Conservation (phyloP, 768 basidiomycete species). For the Russula earlei region DNA sequence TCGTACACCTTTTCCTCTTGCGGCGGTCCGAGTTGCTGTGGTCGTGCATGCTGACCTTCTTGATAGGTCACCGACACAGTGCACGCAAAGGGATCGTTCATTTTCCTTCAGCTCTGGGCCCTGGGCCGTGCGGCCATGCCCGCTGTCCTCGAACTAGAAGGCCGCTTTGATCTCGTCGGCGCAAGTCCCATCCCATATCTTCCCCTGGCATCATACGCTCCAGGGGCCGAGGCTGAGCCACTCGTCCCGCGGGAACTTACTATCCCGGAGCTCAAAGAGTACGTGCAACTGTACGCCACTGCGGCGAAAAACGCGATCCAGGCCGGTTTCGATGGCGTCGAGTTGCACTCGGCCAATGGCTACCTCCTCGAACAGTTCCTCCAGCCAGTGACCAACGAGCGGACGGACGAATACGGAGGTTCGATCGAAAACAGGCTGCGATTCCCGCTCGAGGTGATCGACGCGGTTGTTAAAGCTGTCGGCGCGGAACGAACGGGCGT, state of each 20-base stretch:
- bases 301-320: slow-evolving; percentile 31
- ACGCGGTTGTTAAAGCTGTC: slow-evolving; percentile 29
- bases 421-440: slow-evolving; percentile 34
- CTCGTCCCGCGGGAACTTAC: slow-evolving; percentile 23
- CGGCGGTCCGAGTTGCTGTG: too few relatives aligned
- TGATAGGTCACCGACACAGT: slow-evolving; percentile 47
- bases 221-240: not conserved
- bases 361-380: slow-evolving; percentile 31
- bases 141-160: slow-evolving; percentile 30
- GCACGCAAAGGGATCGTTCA: slow-evolving; percentile 42
- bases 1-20: not conserved
- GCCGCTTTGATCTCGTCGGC: slow-evolving; percentile 20
- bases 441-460: slow-evolving; percentile 32
- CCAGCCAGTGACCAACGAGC: slow-evolving; percentile 28
- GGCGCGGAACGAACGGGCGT: slow-evolving; percentile 33
- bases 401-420: slow-evolving; percentile 40
- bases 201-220: too few relatives aligned
- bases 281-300: slow-evolving; percentile 22
- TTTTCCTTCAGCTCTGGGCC: slow-evolving; percentile 52
- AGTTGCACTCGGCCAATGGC: slow-evolving; percentile 26
- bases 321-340: slow-evolving; percentile 36
- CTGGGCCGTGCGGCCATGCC: slow-evolving; percentile 36
- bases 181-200: slow-evolving; percentile 24
- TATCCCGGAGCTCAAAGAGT: slow-evolving; percentile 22
- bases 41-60: not conserved